Conservation (phyloP, 192 early-diverging fungal genomes). For the Tieghemiomyces parasiticus region DNA sequence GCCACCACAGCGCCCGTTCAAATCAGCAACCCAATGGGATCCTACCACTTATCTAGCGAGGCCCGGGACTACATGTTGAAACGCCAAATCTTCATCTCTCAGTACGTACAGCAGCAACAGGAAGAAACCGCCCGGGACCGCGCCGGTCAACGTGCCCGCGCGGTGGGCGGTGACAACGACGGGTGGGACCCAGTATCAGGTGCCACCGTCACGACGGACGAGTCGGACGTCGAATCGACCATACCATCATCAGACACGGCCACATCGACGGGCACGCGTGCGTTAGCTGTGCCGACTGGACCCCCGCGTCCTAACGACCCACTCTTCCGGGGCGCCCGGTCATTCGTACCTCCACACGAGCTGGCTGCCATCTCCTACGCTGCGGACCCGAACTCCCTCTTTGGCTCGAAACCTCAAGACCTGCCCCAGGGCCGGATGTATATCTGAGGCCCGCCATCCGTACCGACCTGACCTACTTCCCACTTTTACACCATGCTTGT, state of each 20-base stretch:
- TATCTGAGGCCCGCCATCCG: no score
- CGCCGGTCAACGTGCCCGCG: not conserved
- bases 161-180: not conserved
- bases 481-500: no score
- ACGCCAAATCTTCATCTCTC: not conserved
- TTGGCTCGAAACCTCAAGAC: constrained; percentile 5
- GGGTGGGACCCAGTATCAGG: not conserved
- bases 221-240: not conserved
- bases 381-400: not conserved
- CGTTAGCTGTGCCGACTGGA: not conserved
- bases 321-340: constrained; percentile 14
- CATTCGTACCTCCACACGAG: constrained; percentile 11
- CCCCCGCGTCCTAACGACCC: not conserved
- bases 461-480: no score
- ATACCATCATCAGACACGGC: no score
- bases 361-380: constrained; percentile 7
- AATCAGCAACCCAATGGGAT: not conserved
- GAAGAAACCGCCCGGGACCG: not conserved
- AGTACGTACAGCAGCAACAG: not conserved
- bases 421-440: not conserved
- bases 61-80: not conserved
- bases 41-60: not conserved
- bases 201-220: not conserved
- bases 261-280: not conserved
- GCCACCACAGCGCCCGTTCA: not conserved